Evolutionary conservation across 257 asterid genomes (phyloP), one percentile per base, ranked within the genome.

Genomic region (Forsythia viridissima): DNA sequence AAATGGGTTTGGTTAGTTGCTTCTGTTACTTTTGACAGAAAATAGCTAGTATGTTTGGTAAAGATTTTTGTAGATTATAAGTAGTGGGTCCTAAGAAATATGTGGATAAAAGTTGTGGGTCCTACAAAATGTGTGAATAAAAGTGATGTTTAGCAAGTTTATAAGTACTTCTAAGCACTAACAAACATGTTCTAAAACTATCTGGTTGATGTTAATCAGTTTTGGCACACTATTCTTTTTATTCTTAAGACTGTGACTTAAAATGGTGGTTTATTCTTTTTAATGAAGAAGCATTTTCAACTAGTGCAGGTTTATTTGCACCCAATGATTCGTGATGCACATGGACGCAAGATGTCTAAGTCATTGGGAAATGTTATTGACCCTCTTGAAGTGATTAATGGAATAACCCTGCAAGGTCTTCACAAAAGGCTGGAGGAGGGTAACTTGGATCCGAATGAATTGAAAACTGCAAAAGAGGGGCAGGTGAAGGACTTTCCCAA

Each of bases 321-420:
- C 80, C 98, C 97, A 55, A 95, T 95, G 97, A 83, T 95, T 73
- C 94, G 99, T 52, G 99, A 95, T 89, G 97, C 99, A 0, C 99
- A 93, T 84, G 99, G 99, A 55, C 98, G 98, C 78, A 95, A 95
- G 88, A 95, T 95, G 99, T 95, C 99, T 15, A 95, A 95, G 88
- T 93, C 99, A n/a, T 81, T 93, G 71, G 99, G 99, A 67, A 95
- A 95, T 90, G 99, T 95, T 57, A 72, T 93, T 68, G 99, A 95
- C 79, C 99, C 98, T 52, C 84, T 93, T 38, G 98, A 95, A 88
- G 97, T 95, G 36, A 92, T 95, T 76, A 89, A 80, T 74, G 99
- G 99, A 75, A 86, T 93, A 72, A 80, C 91, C 12, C 81, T 95
- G 73, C 85, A 86, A 80, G 88, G 87, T 85, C 99, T 95, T 78